Base-by-base conservation (phyloP, 169 alveolate genomes). In the Cryptosporidium meleagridis region DNA sequence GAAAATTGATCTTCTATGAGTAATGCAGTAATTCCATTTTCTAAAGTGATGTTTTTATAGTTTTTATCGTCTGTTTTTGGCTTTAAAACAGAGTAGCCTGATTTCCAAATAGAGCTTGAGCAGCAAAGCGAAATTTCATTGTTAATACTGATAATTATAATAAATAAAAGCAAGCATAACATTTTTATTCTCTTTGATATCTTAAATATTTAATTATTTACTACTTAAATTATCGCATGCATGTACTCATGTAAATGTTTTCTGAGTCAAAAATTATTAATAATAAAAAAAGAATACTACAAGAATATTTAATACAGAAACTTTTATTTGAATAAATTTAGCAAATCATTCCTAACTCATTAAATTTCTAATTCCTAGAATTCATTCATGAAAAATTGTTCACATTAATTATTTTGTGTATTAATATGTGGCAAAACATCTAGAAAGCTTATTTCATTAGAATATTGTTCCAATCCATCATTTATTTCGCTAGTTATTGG, bases 51-150 rank as follows among this genome's bases (percentile, higher is more conserved):
- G 31, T 41, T 35, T 80, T 80, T 80, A 39, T 58, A 80, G 35
- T 45, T 80, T 39, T 80, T 80, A 26, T 29, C 45, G 41, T 80
- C 89, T 4, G 48, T 31, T 61, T 45, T 41, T 80, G 89, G 89
- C 26, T 23, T 80, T 21, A 80, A 35, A 26, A 80, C 52, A 9
- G 51, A 62, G 10, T 73, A 26, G 0, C 48, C 45, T 29, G 75
- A 62, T 65, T 80, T 61, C 65, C 62, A 61, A 35, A 5, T 14
- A 33, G 75, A 45, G 51, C 48, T 62, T 45, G 33, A 35, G 21
- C 75, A 80, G 18, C 62, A 23, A 23, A 18, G 26, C 44, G 80
- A 73, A 53, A 31, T n/a, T 55, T 37, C 21, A 35, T 59, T 37
- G 31, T 31, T 18, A 10, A 37, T n/a, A 31, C 44, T n/a, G 35